phyloP scores from a whole-genome alignment of 1,139 yeast genomes.

The Suhomyces atakaporum region DNA sequence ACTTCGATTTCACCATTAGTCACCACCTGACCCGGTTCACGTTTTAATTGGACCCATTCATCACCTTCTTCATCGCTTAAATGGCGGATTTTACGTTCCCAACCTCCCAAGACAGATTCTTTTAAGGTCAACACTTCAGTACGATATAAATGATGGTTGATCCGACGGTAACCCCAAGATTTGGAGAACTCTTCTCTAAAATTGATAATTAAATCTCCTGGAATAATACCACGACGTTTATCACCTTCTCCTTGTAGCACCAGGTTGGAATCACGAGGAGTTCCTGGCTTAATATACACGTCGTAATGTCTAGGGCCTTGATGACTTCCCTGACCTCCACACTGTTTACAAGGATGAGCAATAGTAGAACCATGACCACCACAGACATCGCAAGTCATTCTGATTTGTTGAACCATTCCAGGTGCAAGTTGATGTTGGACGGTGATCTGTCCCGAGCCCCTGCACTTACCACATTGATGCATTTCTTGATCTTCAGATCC shows the following conservation, averaged over 20 bases:
- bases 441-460: constrained; percentile 72
- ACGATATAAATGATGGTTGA: constrained; percentile 72
- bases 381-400: constrained; percentile 77
- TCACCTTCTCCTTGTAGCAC: constrained; percentile 79
- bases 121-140: constrained; percentile 72
- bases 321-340: constrained; percentile 70
- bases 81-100: constrained; percentile 68
- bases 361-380: constrained; percentile 74
- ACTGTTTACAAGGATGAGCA: constrained; percentile 61
- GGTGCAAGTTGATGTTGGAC: constrained; percentile 80
- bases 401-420: constrained; percentile 85
- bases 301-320: constrained; percentile 58
- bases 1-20: constrained; percentile 70
- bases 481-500: constrained; percentile 81
- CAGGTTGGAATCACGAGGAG: constrained; percentile 59
- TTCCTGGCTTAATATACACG: constrained; percentile 70
- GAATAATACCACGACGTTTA: constrained; percentile 72
- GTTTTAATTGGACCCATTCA: constrained; percentile 43
- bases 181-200: constrained; percentile 54
- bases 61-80: constrained; percentile 58
- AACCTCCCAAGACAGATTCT: constrained; percentile 78
- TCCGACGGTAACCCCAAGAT: constrained; percentile 84
- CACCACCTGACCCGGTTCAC: constrained; percentile 55
- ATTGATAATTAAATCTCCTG: constrained; percentile 75
- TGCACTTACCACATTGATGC: constrained; percentile 65